phyloP scores from a whole-genome alignment of 306 rosid species.

The Luffa acutangula region DNA sequence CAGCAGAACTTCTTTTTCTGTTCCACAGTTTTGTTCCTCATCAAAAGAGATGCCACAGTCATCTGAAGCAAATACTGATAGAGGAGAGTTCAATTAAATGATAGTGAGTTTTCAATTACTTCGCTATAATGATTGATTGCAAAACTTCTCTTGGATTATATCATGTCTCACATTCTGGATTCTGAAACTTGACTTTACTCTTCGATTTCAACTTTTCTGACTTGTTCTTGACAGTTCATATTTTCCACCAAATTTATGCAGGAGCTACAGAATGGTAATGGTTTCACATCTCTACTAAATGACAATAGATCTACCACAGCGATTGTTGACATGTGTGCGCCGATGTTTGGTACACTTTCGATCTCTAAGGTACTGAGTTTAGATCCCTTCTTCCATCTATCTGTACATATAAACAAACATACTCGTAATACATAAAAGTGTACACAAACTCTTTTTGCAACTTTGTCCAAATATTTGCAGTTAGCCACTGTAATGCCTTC shows the following conservation, averaged over 20 bases:
- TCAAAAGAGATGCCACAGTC: constrained; percentile 28
- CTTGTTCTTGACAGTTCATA: not conserved
- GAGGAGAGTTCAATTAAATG: constrained; percentile 42
- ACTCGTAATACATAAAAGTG: not conserved
- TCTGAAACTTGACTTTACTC: not conserved
- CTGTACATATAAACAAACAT: not conserved
- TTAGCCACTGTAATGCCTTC: not conserved
- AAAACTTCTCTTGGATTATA: not conserved
- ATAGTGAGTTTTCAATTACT: constrained; percentile 10
- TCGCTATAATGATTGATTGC: not conserved
- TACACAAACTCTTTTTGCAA: not conserved
- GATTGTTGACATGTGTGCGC: not conserved
- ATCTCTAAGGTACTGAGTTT: not conserved
- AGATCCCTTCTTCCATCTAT: not conserved
- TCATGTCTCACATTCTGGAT: not conserved
- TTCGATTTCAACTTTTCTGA: not conserved
- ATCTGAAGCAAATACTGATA: constrained; percentile 38
- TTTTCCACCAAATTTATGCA: not conserved
- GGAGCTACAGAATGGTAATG: not conserved
- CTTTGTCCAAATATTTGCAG: not conserved
- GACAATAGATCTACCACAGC: not conserved
- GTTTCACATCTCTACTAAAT: not conserved
- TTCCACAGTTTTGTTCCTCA: constrained; percentile 56
- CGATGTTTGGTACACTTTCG: not conserved
- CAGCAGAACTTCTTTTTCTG: constrained; percentile 53